Evolutionary conservation across 140 eudicot species (phyloP).

Genomic region (Bidens hawaiensis): DNA sequence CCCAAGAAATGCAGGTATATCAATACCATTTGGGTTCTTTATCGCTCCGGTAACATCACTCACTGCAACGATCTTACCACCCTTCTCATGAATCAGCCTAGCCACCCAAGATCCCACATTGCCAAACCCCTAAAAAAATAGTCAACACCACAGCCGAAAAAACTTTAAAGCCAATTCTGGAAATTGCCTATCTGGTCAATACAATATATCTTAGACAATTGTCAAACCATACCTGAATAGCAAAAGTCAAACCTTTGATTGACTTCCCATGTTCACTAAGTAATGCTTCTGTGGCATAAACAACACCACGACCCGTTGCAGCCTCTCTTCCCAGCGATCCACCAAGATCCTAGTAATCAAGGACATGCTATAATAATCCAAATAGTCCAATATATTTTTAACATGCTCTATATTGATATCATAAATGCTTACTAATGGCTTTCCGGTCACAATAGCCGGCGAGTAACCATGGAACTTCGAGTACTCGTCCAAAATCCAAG

Average conservation of each 20-base stretch:
- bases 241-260: slow-evolving; percentile 54
- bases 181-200: neutral
- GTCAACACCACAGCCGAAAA: no score
- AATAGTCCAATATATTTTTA: neutral
- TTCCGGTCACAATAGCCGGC: slow-evolving; percentile 81
- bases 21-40: slow-evolving; percentile 61
- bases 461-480: slow-evolving; percentile 78
- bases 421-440: slow-evolving; percentile 56
- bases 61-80: slow-evolving; percentile 80
- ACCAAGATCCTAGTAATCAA: slow-evolving; percentile 59
- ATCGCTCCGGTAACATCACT: slow-evolving; percentile 84
- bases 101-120: slow-evolving; percentile 89
- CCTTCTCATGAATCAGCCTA: slow-evolving; percentile 53
- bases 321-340: slow-evolving; percentile 85
- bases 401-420: neutral
- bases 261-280: slow-evolving; percentile 67
- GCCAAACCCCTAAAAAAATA: slow-evolving; percentile 71
- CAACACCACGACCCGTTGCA: slow-evolving; percentile 83
- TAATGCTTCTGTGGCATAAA: slow-evolving; percentile 66
- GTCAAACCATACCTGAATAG: slow-evolving; percentile 54
- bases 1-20: slow-evolving; percentile 45
- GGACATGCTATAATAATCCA: neutral
- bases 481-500: slow-evolving; percentile 92
- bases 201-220: neutral
- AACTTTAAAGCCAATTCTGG: no score